Evolutionary conservation across 805 yeast species (phyloP), one percentile per base, ranked within the genome.

Genomic region (Starmerella stigmatis): DNA sequence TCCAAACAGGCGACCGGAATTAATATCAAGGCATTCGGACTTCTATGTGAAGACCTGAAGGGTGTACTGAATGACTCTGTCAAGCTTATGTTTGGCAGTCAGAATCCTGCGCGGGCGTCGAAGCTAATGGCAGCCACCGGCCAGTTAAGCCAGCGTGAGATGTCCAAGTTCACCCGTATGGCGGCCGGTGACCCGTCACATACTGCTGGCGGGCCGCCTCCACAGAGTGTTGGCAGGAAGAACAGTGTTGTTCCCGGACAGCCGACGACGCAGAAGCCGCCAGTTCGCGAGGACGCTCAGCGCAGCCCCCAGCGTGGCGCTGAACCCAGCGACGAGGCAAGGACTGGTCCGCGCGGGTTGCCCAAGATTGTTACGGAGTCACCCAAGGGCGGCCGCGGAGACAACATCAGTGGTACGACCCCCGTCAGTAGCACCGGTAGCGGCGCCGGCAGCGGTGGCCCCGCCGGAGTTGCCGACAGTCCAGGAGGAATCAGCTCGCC

Each of bases 41-140:
- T 12, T 23, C 41, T 47, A 8, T 34, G 32, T 29, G 46, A 44
- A 26, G 34, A 42, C 23, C 43, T 53, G 40, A 47, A 44, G 45
- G 54, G 22, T 31, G 47, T 36, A 39, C 44, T 46, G 32, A 29
- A 39, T 12, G 27, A 16, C 10, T 49, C 44, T 3, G 15, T 51
- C 17, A 35, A 25, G 7, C n/a, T 35, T 3, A 36, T 49, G 21
- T 45, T 46, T 19, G 47, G 41, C 23, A 21, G 28, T 12, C 32
- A 31, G 23, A 29, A 47, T 39, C 33, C 46, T n/a, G 15, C 31
- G 20, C 39, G 51, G 19, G 29, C 19, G 16, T 44, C 13, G 17
- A 43, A 26, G 21, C 26, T 47, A 9, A 16, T 8, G 27, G 39
- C 31, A 8, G 11, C 17, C 12, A 42, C 38, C 3, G 38, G 26